Evolutionary conservation across 768 basidiomycete genomes (phyloP), one percentile per base, ranked within the genome.

Genomic region (Leucosporidium yakuticum): DNA sequence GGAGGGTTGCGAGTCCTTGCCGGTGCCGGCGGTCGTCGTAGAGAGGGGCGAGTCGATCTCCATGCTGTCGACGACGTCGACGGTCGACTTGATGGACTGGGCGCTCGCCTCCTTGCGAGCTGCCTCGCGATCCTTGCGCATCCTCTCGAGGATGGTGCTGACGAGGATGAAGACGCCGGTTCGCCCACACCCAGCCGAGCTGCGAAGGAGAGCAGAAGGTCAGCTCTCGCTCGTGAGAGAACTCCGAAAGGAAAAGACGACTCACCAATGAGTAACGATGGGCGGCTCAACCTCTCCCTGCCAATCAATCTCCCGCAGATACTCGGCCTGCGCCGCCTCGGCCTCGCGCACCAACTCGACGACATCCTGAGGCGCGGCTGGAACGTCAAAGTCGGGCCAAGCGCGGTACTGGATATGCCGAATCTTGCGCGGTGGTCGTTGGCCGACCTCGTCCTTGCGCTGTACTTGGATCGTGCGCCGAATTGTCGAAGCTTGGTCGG

Each of bases 361-460:
- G 25, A 97, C 81, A 11, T 87, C 88, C 11, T 84, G 80, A 0
- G 94, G 87, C 66, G 91, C 86, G 19, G 88, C 86, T 0, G 95
- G 95, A 19, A 98, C 91, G 77, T 93, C 93, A 81, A 97, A 88
- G 75, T 98, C 95, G 3, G 94, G 91, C 95, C 95, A 98, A 49
- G 88, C 88, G 49, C 94, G 83, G 76, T 92, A 97, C 77, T 98
- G 95, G 61, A 97, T 80, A 75, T 98, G 95, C 0, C 87, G 83
- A 21, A 98, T 69, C 70, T 62, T 71, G 58, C 68, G 73, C n/a
- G 65, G 70, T 31, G 34, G 60, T 9, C 19, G 32, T 15, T 1
- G 31, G 25, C 61, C 29, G 53, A 15, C n/a, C 56, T 39, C 69
- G n/a, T 55, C 48, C 81, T 2, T 79, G 79, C 92, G 85, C 53